Evolutionary conservation across 257 asterid species (phyloP).

Genomic region (Oldenlandia corymbosa): DNA sequence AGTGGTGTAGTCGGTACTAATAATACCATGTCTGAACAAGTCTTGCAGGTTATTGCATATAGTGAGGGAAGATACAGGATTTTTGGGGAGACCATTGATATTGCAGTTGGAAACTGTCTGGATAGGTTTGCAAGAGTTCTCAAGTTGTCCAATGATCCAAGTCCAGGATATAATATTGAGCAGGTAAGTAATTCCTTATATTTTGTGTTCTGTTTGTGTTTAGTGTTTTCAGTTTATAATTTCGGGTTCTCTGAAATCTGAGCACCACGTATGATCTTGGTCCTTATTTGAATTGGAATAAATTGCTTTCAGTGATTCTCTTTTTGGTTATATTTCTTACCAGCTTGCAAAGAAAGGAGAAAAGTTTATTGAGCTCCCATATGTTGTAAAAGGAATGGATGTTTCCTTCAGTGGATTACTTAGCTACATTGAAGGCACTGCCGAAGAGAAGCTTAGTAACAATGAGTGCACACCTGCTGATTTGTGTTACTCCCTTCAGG

Average conservation of each 20-base stretch:
- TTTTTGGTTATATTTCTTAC: background rate
- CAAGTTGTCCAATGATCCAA: conserved; percentile 86
- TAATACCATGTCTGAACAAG: background rate
- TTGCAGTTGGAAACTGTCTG: conserved; percentile 92
- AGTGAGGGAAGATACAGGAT: conserved; percentile 87
- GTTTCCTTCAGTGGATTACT: conserved; percentile 94
- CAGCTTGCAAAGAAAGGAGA: conserved; percentile 98
- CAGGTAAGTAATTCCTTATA: conserved; percentile 39
- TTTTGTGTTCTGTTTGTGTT: background rate
- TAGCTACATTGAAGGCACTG: conserved; percentile 85
- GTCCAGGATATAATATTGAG: conserved; percentile 98
- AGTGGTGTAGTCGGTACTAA: background rate
- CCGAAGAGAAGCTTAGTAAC: conserved; percentile 71
- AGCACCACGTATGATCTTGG: background rate
- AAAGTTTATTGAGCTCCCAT: conserved; percentile 84
- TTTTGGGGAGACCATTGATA: conserved; percentile 92
- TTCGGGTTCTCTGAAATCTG: background rate
- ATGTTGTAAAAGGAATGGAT: conserved; percentile 97
- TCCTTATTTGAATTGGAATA: background rate
- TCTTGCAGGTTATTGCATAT: conserved; percentile 73
- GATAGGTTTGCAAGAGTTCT: conserved; percentile 99
- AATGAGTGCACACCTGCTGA: conserved; percentile 43
- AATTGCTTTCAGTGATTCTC: background rate
- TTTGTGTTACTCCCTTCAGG: conserved; percentile 45
- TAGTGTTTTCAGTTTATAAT: background rate